These are phyloP conservation scores for Tetrapyrgos nigripes DNA, from an alignment of 1,284 basidiomycete genomes.

Conservation along the genomic window DNA sequence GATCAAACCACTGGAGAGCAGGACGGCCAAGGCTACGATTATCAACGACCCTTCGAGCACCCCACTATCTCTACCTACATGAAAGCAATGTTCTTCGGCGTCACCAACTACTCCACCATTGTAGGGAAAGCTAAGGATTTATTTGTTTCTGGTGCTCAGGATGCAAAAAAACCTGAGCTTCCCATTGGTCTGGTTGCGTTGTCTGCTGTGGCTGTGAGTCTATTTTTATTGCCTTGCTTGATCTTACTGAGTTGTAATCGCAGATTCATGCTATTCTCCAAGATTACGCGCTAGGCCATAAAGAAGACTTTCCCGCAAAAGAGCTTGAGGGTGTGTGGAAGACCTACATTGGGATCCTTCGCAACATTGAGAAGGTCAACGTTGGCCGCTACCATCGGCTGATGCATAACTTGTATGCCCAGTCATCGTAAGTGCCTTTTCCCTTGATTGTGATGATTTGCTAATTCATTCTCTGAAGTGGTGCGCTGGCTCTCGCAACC, in stretches of 20 bases:
- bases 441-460: background rate
- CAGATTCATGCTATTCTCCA: constrained; percentile 4
- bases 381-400: background rate
- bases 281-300: background rate
- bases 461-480: background rate
- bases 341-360: background rate
- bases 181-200: constrained; percentile 1
- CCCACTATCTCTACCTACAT: background rate
- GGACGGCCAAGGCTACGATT: background rate
- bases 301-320: background rate
- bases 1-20: background rate
- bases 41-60: background rate
- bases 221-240: background rate
- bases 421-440: background rate
- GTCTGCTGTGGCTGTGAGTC: background rate
- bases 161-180: background rate
- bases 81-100: background rate
- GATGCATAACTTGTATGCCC: background rate
- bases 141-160: background rate
- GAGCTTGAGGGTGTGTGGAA: constrained; percentile 2
- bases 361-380: background rate
- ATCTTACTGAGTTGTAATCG: background rate
- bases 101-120: background rate
- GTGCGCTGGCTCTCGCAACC: background rate
- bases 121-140: background rate